Base-by-base conservation (phyloP, 176 grass and related monocot genomes). In the Bonia amplexicaulis region DNA sequence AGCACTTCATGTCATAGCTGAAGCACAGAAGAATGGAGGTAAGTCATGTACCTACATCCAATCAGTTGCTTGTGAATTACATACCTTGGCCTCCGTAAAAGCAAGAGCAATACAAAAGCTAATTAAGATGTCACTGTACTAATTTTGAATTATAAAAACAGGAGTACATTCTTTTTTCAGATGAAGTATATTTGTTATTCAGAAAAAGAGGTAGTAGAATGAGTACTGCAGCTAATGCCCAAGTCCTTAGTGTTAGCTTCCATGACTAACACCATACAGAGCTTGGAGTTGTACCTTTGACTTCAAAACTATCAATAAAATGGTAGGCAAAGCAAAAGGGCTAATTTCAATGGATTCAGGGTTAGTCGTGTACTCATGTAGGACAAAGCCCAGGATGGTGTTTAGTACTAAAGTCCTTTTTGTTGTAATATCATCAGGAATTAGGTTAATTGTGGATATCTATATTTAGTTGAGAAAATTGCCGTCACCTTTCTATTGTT, bases 11-110 rank as follows among this genome's bases (percentile, higher is more conserved):
- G 71, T 82, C 35, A 86, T 92, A 70, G 81, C 90, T 71, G 86
- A 92, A 62, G 85, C 90, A 85, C 90, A 88, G 16, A 92, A 86
- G 75, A 78, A 61, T 85, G 90, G 90, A 71, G 90, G 90, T 85
- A 88, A 45, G 76, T 80, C 67, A 74, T 57, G 23, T 46, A 20
- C 55, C 55, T 35, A 31, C 23, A 73, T 69, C 12, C 39, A 16
- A 74, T 81, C n/a, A 39, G 4, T 62, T 22, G n/a, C 48, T 13
- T 71, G 33, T 63, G 49, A 62, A 70, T 8, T 6, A 55, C 52
- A 55, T 65, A 35, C 25, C 17, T 64, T 66, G 59, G 27, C 23
- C 25, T 26, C 23, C 25, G 12, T 62, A 12, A 23, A 61, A 61
- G 9, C 58, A 25, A 63, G 60, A 73, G 6, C 25, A 73, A 31